phyloP scores from a whole-genome alignment of 2,329 filamentous ascomycete species.

The Magnaporthiopsis incrustans region DNA sequence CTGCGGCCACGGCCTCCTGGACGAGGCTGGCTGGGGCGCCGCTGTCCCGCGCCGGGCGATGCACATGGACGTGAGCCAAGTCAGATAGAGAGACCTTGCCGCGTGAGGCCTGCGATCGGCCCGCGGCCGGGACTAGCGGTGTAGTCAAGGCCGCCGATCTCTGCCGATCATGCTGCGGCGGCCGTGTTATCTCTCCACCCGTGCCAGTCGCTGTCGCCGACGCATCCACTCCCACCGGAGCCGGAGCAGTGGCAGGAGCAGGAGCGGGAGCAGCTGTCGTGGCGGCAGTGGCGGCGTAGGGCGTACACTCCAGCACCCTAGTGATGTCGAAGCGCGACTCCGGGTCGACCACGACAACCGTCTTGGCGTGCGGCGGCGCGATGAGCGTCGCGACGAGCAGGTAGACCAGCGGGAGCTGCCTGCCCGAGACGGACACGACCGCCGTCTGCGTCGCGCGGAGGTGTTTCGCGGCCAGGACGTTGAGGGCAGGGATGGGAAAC shows the following conservation, averaged over 20 bases:
- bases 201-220: background rate
- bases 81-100: slow-evolving; percentile 19
- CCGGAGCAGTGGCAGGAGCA: background rate
- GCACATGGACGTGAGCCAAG: slow-evolving; percentile 43
- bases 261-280: background rate
- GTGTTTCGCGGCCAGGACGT: slow-evolving; percentile 37
- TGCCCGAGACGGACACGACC: slow-evolving; percentile 42
- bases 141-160: background rate
- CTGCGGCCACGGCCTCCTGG: slow-evolving; percentile 27
- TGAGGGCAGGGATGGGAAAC: slow-evolving; percentile 36
- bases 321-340: slow-evolving; percentile 47
- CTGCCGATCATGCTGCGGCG: background rate
- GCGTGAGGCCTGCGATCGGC: background rate
- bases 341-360: slow-evolving; percentile 47
- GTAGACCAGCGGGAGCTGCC: slow-evolving; percentile 48
- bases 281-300: background rate
- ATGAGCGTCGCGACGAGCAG: slow-evolving; percentile 44
- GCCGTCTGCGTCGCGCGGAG: slow-evolving; percentile 39
- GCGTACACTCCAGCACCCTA: slow-evolving; percentile 27
- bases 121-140: background rate
- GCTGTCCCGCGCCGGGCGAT: slow-evolving; percentile 28
- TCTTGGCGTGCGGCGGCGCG: slow-evolving; percentile 35
- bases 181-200: background rate
- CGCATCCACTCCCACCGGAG: background rate
- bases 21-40: slow-evolving; percentile 12